These are phyloP conservation scores for Angomonas ambiguus DNA, from an alignment of 208 protist species.

Conservation along the genomic window DNA sequence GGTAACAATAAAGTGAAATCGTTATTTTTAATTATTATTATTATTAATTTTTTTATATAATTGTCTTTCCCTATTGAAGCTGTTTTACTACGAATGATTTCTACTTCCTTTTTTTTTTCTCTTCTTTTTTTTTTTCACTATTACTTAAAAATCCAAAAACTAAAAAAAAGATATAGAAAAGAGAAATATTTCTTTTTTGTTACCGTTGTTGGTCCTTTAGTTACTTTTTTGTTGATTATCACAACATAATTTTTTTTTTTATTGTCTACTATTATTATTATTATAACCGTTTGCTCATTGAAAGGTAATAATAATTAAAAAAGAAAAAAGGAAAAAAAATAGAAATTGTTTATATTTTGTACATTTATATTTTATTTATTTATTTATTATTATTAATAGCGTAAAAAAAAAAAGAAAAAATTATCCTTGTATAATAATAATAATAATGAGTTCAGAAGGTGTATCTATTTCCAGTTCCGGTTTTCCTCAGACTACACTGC, in stretches of 20 bases:
- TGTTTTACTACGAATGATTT: background rate
- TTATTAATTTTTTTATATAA: background rate
- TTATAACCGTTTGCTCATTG: no score
- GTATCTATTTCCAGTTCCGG: background rate
- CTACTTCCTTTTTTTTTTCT: background rate
- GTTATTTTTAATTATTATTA: background rate
- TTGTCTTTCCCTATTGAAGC: background rate
- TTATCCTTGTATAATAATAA: background rate
- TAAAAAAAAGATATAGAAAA: no score
- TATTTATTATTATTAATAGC: background rate
- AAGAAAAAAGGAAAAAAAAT: background rate
- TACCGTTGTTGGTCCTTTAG: no score
- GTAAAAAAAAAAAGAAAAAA: background rate
- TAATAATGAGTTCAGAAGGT: no score
- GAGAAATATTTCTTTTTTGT: no score
- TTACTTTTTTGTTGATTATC: no score
- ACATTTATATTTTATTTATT: no score
- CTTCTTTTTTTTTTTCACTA: background rate
- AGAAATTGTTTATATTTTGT: background rate
- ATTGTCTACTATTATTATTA: no score
- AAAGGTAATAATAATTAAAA: background rate
- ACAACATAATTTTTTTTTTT: no score
- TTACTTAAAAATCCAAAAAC: no score
- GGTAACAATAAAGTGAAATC: constrained; percentile 1
- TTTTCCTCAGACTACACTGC: background rate